Percentiles rank a stretch among this genome's conserved stretches.
phyloP scores from a whole-genome alignment of 225 moss, liverwort and hornwort genomes.

The Pseudisothecium myosuroides region DNA sequence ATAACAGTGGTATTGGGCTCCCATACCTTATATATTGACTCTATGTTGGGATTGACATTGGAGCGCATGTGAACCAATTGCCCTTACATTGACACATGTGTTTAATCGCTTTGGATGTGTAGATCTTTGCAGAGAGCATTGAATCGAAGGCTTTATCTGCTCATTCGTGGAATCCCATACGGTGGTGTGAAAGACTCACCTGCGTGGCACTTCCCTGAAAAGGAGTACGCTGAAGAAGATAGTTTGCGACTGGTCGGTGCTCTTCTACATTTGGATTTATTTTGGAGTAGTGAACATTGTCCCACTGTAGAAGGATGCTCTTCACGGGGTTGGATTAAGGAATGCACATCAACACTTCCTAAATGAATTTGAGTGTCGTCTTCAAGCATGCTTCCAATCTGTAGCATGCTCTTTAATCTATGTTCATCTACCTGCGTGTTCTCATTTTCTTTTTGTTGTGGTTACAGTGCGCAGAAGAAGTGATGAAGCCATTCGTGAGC shows the following conservation, averaged over 20 bases:
- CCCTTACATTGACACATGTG: neutral
- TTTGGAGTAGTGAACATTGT: neutral
- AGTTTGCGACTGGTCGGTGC: constrained; percentile 51
- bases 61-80: neutral
- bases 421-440: neutral
- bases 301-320: neutral
- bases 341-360: neutral
- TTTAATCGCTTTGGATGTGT: constrained; percentile 1
- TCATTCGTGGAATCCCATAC: constrained; percentile 59
- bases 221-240: constrained; percentile 67
- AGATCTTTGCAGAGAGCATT: constrained; percentile 82
- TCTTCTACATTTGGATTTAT: neutral
- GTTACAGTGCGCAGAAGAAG: constrained; percentile 74
- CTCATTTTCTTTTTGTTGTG: neutral
- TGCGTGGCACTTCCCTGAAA: constrained; percentile 90
- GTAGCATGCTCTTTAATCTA: neutral
- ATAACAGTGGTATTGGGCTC: neutral
- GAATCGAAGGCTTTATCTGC: constrained; percentile 67
- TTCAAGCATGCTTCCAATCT: neutral
- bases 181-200: constrained; percentile 50
- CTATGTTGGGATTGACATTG: neutral
- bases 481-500: constrained; percentile 41
- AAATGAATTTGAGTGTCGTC: neutral
- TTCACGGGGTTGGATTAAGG: neutral
- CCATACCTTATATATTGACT: neutral